A percentile compares a stretch with the other conserved stretches of the same genome.
Evolutionary conservation across 495 filamentous ascomycete genomes (phyloP).

Genomic region (Hypoxylon fragiforme): DNA sequence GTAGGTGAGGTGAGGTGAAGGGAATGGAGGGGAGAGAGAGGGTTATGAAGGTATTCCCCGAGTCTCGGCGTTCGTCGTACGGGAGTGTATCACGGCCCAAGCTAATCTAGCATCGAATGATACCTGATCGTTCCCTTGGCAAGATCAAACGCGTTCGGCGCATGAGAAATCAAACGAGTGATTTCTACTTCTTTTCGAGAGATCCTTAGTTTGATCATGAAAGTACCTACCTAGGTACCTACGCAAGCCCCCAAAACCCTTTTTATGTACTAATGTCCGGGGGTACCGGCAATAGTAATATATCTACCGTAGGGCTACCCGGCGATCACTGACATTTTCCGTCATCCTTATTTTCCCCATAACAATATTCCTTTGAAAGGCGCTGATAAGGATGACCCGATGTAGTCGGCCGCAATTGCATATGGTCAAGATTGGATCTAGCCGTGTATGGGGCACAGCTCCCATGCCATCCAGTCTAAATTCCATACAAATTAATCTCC

Average conservation of each 20-base stretch:
- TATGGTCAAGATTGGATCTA: background rate
- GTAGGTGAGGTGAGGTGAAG: too few relatives aligned
- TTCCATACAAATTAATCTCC: background rate
- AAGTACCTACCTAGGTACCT: too few relatives aligned
- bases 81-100: slow-evolving; percentile 5
- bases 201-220: background rate
- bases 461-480: slow-evolving; percentile 1
- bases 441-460: slow-evolving; percentile 3
- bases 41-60: slow-evolving; percentile 8
- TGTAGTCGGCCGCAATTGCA: slow-evolving; percentile 13
- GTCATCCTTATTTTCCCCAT: too few relatives aligned
- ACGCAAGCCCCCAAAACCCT: too few relatives aligned
- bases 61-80: slow-evolving; percentile 22
- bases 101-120: slow-evolving; percentile 22
- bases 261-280: too few relatives aligned
- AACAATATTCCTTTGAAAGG: too few relatives aligned
- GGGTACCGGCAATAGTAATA: too few relatives aligned
- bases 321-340: too few relatives aligned
- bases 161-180: background rate
- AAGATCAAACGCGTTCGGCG: slow-evolving; percentile 12
- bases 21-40: background rate
- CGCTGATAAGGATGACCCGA: background rate
- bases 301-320: too few relatives aligned
- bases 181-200: background rate
- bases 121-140: slow-evolving; percentile 26